Evolutionary conservation across 495 filamentous ascomycete genomes (phyloP).

Genomic region (Aspergillus egyptiacus): DNA sequence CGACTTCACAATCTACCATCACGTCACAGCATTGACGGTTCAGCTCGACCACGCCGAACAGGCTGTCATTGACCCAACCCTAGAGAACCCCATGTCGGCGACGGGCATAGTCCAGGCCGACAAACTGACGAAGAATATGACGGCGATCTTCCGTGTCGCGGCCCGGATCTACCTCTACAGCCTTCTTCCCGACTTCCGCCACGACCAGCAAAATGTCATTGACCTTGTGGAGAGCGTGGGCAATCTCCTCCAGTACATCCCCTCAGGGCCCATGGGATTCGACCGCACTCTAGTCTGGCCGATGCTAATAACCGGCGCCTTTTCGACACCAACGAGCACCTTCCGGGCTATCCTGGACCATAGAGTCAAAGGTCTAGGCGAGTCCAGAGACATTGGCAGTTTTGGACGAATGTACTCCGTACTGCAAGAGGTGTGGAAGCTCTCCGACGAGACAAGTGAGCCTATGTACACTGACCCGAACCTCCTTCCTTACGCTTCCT

Average conservation of each 20-base stretch:
- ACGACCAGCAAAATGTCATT: slow-evolving; percentile 55
- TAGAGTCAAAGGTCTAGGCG: slow-evolving; percentile 62
- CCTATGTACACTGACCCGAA: background rate
- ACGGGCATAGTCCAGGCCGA: slow-evolving; percentile 70
- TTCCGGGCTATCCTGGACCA: slow-evolving; percentile 75
- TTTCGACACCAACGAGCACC: slow-evolving; percentile 56
- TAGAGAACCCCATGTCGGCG: slow-evolving; percentile 43
- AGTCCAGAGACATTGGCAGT: slow-evolving; percentile 69
- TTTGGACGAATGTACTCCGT: slow-evolving; percentile 77
- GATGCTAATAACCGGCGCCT: slow-evolving; percentile 72
- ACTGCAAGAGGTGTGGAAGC: slow-evolving; percentile 73
- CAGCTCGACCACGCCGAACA: slow-evolving; percentile 74
- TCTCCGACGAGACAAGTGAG: slow-evolving; percentile 47
- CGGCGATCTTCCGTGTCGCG: slow-evolving; percentile 77
- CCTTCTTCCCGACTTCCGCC: slow-evolving; percentile 76
- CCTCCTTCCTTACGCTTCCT: background rate
- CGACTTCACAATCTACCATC: slow-evolving; percentile 69
- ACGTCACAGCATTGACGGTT: slow-evolving; percentile 68
- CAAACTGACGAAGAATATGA: slow-evolving; percentile 76
- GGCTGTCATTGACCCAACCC: slow-evolving; percentile 31
- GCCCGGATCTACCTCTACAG: slow-evolving; percentile 92
- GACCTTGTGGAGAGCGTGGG: slow-evolving; percentile 67
- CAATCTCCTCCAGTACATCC: slow-evolving; percentile 66
- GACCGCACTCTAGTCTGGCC: slow-evolving; percentile 93
- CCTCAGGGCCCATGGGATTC: slow-evolving; percentile 72